Base-by-base conservation (phyloP, 176 grass and related monocot species). In the Avena insularis region DNA sequence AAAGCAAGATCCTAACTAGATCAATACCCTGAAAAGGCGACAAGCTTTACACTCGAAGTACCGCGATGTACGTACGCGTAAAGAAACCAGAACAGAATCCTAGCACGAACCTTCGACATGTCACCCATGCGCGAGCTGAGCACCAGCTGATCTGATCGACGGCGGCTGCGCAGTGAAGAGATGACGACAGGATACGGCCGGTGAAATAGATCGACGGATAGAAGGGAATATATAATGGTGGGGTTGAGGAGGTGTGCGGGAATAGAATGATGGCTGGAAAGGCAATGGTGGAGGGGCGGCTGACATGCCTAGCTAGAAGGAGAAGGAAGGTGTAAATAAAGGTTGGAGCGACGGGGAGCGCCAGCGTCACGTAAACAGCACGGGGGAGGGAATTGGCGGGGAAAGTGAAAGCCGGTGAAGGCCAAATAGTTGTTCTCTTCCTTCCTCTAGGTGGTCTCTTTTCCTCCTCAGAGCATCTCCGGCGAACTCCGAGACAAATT, bases 31-130 rank as follows among this genome's bases (percentile, higher is more conserved):
- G 83, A 78, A 86, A 90, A 90, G 72, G 71, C 2, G n/a, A 78
- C 84, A 71, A n/a, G 33, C 51, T 79, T 85, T 86, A 33, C 63
- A 35, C 16, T 1, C 5, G 27, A 66, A 33, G 63, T 66, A 66
- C 29, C 63, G 62, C 10, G 64, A 67, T 67, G 64, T 67, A 66
- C 5, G 5, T 66, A 66, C 5, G 27, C 27, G 3, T 40, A 47
- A 50, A 20, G 21, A 50, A 76, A 60, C 36, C 59, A 61, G 12
- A 5, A 13, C 9, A 6, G 59, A 61, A 56, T 77, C 72, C 74
- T 55, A 31, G 69, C 36, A 66, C 60, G 45, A 63, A 89, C 87
- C 87, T 89, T 92, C n/a, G 87, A 83, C 87, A 92, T 89, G 79
- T 86, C 77, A 19, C 5, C 38, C 75, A 9, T 35, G 49, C 10